phyloP scores from a whole-genome alignment of 345 rosid genomes.

The Xanthoceras sorbifolium region DNA sequence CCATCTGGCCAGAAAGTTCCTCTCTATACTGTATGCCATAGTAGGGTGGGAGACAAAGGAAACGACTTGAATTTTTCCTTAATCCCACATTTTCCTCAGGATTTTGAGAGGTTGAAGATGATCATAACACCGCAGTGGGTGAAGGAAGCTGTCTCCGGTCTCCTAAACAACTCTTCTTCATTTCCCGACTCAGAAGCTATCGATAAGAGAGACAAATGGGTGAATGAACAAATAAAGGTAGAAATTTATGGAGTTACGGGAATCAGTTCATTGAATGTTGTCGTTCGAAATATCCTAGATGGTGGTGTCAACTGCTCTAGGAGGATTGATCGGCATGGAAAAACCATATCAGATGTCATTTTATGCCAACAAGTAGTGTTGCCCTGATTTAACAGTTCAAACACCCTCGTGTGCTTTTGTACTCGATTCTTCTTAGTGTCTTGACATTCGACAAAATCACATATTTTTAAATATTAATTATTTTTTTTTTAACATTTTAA shows the following conservation, averaged over 20 bases:
- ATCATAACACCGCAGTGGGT: slow-evolving; percentile 79
- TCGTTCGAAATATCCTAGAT: slow-evolving; percentile 78
- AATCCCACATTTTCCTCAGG: slow-evolving; percentile 67
- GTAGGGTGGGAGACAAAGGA: slow-evolving; percentile 90
- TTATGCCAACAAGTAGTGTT: slow-evolving; percentile 62
- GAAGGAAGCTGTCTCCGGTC: slow-evolving; percentile 57
- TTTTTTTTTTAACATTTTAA: too few relatives aligned
- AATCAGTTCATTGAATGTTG: slow-evolving; percentile 63
- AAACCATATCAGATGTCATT: slow-evolving; percentile 77
- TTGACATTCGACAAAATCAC: too few relatives aligned
- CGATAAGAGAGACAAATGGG: slow-evolving; percentile 37
- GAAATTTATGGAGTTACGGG: slow-evolving; percentile 81
- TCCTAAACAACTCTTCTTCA: slow-evolving; percentile 47
- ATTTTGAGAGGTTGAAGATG: slow-evolving; percentile 59
- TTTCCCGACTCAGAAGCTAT: slow-evolving; percentile 39
- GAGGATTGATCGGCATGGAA: slow-evolving; percentile 89
- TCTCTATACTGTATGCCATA: slow-evolving; percentile 69
- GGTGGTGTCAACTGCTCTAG: slow-evolving; percentile 93
- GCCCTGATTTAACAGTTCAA: slow-evolving; percentile 29
- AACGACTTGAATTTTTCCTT: slow-evolving; percentile 78
- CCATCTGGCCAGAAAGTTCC: slow-evolving; percentile 57
- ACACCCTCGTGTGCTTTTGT: not conserved
- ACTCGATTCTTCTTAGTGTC: too few relatives aligned
- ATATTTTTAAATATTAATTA: too few relatives aligned
- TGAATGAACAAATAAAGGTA: slow-evolving; percentile 46